These are phyloP conservation scores for Mortierella claussenii DNA, from an alignment of 192 early-diverging fungal genomes.

Conservation along the genomic window DNA sequence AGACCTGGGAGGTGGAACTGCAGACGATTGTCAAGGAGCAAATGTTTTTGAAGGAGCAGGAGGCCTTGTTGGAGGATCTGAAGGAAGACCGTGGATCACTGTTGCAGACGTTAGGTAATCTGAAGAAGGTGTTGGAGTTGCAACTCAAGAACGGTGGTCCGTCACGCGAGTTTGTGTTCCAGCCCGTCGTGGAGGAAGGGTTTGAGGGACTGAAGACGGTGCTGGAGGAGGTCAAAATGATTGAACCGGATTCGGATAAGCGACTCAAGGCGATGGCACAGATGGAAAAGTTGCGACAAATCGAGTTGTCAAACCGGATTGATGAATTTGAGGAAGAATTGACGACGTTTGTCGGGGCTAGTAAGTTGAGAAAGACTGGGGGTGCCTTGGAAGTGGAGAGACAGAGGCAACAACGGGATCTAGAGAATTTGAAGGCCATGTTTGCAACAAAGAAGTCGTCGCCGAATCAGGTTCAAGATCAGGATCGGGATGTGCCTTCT, in stretches of 20 bases:
- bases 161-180: slow-evolving; percentile 68
- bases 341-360: slow-evolving; percentile 69
- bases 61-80: slow-evolving; percentile 74
- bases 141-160: slow-evolving; percentile 53
- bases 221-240: slow-evolving; percentile 75
- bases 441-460: slow-evolving; percentile 52
- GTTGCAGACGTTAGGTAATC: slow-evolving; percentile 65
- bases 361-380: slow-evolving; percentile 78
- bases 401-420: slow-evolving; percentile 71
- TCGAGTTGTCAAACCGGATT: slow-evolving; percentile 74
- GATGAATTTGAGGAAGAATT: slow-evolving; percentile 84
- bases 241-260: slow-evolving; percentile 71
- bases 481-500: too few relatives aligned
- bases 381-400: slow-evolving; percentile 80
- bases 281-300: slow-evolving; percentile 72
- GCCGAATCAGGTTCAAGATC: too few relatives aligned
- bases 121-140: slow-evolving; percentile 68
- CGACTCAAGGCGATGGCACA: slow-evolving; percentile 75
- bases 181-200: slow-evolving; percentile 67
- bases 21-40: slow-evolving; percentile 86
- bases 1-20: slow-evolving; percentile 86
- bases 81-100: slow-evolving; percentile 72
- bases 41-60: slow-evolving; percentile 81
- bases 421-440: slow-evolving; percentile 67
- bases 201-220: slow-evolving; percentile 73